phyloP scores from a whole-genome alignment of 139 green algal species.

The Chlamydomonas schloesseri region DNA sequence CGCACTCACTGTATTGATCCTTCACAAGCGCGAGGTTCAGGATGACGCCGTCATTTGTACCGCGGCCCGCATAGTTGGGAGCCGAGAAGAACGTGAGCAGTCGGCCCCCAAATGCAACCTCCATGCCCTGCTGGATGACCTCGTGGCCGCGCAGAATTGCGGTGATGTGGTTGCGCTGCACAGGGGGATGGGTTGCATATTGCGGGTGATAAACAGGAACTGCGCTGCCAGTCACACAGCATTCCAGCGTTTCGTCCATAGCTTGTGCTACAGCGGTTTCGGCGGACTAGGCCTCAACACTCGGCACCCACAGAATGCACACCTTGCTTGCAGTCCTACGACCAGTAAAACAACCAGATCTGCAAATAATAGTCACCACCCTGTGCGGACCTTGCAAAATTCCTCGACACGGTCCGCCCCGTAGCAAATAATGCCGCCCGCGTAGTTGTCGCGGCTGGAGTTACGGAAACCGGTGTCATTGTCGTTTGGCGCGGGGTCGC shows the following conservation, averaged over 20 bases:
- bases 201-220: neutral
- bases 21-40: neutral
- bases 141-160: slow-evolving; percentile 29
- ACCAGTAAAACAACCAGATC: no score
- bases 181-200: neutral
- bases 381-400: slow-evolving; percentile 5
- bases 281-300: no score
- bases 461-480: neutral
- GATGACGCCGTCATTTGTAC: slow-evolving; percentile 22
- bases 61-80: neutral
- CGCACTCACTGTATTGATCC: neutral
- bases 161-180: slow-evolving; percentile 7
- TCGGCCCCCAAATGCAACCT: neutral
- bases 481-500: neutral
- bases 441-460: neutral
- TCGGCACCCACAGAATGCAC: no score
- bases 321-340: no score
- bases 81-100: slow-evolving; percentile 26
- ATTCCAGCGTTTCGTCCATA: no score
- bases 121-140: neutral
- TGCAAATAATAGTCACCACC: no score
- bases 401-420: neutral
- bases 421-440: neutral
- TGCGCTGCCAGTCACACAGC: no score
- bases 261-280: no score